Conservation (phyloP, 805 yeast genomes). For the Maudiozyma turicensis region DNA sequence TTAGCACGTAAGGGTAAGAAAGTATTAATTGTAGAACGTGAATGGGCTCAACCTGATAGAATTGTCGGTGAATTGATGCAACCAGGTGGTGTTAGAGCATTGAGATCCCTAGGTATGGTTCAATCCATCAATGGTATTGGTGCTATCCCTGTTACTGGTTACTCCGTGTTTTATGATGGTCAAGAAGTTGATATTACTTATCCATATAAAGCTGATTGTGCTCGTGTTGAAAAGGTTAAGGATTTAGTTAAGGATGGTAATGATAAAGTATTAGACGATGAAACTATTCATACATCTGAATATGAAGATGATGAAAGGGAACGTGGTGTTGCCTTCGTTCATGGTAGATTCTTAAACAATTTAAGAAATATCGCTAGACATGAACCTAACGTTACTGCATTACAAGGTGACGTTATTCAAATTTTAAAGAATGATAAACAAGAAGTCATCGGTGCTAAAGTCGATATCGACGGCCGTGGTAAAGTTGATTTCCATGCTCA, state of each 20-base stretch:
- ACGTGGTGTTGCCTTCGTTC: constrained; percentile 83
- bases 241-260: constrained; percentile 49
- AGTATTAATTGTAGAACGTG: constrained; percentile 71
- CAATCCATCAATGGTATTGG: constrained; percentile 41
- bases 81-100: constrained; percentile 89
- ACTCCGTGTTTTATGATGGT: constrained; percentile 61
- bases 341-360: constrained; percentile 77
- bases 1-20: constrained; percentile 83
- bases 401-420: constrained; percentile 77
- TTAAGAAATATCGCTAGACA: constrained; percentile 57
- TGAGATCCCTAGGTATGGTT: constrained; percentile 73
- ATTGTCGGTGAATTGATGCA: constrained; percentile 96
- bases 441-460: constrained; percentile 69
- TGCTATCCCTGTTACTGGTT: constrained; percentile 72
- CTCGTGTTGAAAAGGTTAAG: constrained; percentile 41
- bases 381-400: constrained; percentile 65
- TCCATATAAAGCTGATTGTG: constrained; percentile 48
- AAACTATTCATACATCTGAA: constrained; percentile 37
- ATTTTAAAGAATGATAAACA: constrained; percentile 43
- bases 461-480: constrained; percentile 37
- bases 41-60: constrained; percentile 87
- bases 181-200: constrained; percentile 55
- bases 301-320: constrained; percentile 52
- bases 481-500: constrained; percentile 43
- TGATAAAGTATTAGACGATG: constrained; percentile 44